phyloP scores from a whole-genome alignment of 1,284 basidiomycete species.

The Ceratobasidium sp. region DNA sequence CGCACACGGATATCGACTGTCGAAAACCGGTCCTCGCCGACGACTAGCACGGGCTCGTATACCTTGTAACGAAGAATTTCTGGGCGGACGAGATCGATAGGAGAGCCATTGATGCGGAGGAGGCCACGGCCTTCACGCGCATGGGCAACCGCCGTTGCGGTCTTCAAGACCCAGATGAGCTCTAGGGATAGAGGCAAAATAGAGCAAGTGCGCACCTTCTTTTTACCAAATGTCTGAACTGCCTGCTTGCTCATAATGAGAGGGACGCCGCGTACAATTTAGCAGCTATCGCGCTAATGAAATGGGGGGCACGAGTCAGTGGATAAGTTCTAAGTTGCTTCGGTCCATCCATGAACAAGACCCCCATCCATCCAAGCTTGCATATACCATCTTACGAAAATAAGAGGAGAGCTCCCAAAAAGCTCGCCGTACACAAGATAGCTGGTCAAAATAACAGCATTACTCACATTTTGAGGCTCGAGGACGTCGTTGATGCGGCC shows the following conservation, averaged over 20 bases:
- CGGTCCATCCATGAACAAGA: conserved; percentile 51
- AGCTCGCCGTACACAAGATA: neutral
- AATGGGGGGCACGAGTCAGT: conserved; percentile 8
- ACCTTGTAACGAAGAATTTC: conserved; percentile 98
- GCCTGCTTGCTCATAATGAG: conserved; percentile 65
- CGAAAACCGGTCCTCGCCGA: conserved; percentile 84
- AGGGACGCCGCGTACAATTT: conserved; percentile 42
- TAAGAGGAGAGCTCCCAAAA: too few relatives aligned
- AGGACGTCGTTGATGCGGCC: conserved; percentile 31
- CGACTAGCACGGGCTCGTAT: conserved; percentile 93
- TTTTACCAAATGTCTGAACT: conserved; percentile 98
- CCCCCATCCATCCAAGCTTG: conserved; percentile 50
- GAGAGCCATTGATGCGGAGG: conserved; percentile 96
- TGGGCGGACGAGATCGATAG: conserved; percentile 93
- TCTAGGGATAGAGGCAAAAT: neutral
- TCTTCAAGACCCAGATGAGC: conserved; percentile 61
- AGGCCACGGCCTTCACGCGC: conserved; percentile 97
- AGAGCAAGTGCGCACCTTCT: conserved; percentile 74
- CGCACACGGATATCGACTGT: conserved; percentile 96
- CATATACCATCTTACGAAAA: neutral
- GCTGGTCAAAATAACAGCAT: neutral
- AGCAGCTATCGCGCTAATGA: conserved; percentile 31
- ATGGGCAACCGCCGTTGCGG: conserved; percentile 95
- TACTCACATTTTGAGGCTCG: conserved; percentile 37
- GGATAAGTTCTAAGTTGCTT: conserved; percentile 24